A percentile compares a stretch with the other conserved stretches of the same genome.
phyloP scores from a whole-genome alignment of 2,329 filamentous ascomycete species.

The Colletotrichum cuscutae region DNA sequence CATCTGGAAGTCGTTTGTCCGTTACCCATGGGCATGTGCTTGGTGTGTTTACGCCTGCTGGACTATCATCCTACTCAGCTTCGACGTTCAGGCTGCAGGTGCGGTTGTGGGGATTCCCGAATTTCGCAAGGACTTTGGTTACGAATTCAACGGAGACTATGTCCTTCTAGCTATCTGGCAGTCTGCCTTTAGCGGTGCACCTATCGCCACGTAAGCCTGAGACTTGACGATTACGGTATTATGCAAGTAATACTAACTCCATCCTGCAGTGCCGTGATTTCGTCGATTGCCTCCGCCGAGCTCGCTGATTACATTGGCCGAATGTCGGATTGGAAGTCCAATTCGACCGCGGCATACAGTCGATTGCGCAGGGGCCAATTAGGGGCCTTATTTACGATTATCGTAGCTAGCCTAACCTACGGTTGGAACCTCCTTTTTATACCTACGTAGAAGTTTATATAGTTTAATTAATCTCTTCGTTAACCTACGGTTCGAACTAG shows the following conservation, averaged over 20 bases:
- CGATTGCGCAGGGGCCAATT: too few relatives aligned
- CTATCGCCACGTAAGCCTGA: slow-evolving; percentile 46
- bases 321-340: too few relatives aligned
- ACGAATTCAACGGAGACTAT: slow-evolving; percentile 47
- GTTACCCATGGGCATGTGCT: slow-evolving; percentile 39
- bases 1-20: slow-evolving; percentile 38
- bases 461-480: too few relatives aligned
- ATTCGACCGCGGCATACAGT: too few relatives aligned
- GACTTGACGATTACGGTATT: accelerated
- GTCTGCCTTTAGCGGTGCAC: slow-evolving; percentile 53
- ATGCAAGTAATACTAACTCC: background rate
- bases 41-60: slow-evolving; percentile 54
- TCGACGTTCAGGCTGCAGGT: slow-evolving; percentile 53
- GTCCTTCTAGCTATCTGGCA: slow-evolving; percentile 56
- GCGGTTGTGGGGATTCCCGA: slow-evolving; percentile 54
- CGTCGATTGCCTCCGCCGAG: slow-evolving; percentile 43
- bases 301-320: slow-evolving; percentile 48
- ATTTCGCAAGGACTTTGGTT: slow-evolving; percentile 57
- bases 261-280: slow-evolving; percentile 38
- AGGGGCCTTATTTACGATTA: too few relatives aligned
- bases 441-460: too few relatives aligned
- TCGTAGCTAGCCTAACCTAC: too few relatives aligned
- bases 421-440: too few relatives aligned
- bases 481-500: too few relatives aligned
- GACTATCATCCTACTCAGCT: slow-evolving; percentile 50